Evolutionary conservation across 1,139 yeast species (phyloP), one percentile per base, ranked within the genome.

Genomic region (Yamadazyma triangularis): DNA sequence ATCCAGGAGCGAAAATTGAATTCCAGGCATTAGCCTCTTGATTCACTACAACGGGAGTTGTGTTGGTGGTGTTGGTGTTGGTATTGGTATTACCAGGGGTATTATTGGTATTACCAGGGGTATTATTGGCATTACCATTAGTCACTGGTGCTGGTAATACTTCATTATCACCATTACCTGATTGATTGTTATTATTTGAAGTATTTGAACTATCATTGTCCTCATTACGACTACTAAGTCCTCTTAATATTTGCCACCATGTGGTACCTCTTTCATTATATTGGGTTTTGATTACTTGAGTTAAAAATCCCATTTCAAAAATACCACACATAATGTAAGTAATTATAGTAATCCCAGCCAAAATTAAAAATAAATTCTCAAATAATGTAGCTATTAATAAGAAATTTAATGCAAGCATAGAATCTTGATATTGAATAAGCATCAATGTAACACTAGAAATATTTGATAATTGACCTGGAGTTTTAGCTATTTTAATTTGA

Each of bases 231-330:
- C 49, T 34, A 13, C 55, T 47, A n/a, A n/a, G n/a, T 10, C 80
- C 71, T 34, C 87, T 71, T 38, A 77, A 65, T n/a, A 79, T 58
- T 29, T 79, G 78, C 69, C 83, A 70, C 70, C 81, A 67, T 25
- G 76, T 72, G 4, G 82, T 69, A 2, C 74, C 75, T 39, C 79
- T 57, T 50, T 89, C 96, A 45, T 83, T 82, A 9, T 75, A 62
- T 52, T 89, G 97, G 0, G 87, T 74, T 11, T 79, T 69, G 44
- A 76, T 74, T 2, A 88, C 81, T 32, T 76, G 66, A 21, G 80
- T 74, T 66, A 85, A 67, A 53, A 82, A 86, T 35, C 91, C 70
- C 60, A 83, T 70, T 46, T 86, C 95, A 60, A 87, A 85, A 13
- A 85, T 67, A 10, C 83, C 76, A 23, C 89, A 79, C 44, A 85